phyloP scores from a whole-genome alignment of 2,329 filamentous ascomycete genomes.

The Aspergillus carbonarius region DNA sequence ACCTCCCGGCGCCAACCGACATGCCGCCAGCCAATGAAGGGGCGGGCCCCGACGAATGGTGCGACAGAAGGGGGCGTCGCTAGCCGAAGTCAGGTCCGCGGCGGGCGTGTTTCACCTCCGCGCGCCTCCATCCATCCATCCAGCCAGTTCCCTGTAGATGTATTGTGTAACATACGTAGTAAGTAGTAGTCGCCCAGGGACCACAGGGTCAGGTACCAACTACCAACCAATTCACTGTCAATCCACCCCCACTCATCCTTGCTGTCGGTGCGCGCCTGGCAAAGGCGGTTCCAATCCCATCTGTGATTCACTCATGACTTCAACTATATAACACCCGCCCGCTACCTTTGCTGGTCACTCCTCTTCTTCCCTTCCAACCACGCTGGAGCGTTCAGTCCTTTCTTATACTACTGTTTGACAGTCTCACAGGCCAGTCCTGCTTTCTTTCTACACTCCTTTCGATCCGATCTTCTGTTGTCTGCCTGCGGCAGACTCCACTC shows the following conservation, averaged over 20 bases:
- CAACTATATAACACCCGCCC: conserved; percentile 20
- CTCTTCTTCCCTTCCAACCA: conserved; percentile 15
- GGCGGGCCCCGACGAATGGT: conserved; percentile 2
- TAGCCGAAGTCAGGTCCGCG: neutral
- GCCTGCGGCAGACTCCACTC: conserved; percentile 37
- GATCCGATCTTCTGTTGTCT: conserved; percentile 19
- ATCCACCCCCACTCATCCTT: neutral
- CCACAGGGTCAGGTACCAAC: neutral
- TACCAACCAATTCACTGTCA: neutral
- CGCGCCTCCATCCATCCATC: too few relatives aligned
- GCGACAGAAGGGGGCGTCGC: neutral
- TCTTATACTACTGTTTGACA: conserved; percentile 27
- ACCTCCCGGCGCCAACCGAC: conserved; percentile 3
- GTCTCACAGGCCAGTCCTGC: conserved; percentile 37
- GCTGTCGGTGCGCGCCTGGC: neutral
- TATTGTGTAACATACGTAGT: neutral
- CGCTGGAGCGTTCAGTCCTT: conserved; percentile 27
- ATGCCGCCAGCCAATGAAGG: neutral
- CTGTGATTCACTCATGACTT: neutral
- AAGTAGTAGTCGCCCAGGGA: neutral
- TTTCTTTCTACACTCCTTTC: conserved; percentile 27
- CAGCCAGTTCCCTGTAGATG: too few relatives aligned
- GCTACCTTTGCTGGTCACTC: conserved; percentile 15
- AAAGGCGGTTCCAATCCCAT: neutral
- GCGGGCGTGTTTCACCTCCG: neutral